Evolutionary conservation across 169 alveolate species (phyloP).

Genomic region (Cryptosporidium ryanae): DNA sequence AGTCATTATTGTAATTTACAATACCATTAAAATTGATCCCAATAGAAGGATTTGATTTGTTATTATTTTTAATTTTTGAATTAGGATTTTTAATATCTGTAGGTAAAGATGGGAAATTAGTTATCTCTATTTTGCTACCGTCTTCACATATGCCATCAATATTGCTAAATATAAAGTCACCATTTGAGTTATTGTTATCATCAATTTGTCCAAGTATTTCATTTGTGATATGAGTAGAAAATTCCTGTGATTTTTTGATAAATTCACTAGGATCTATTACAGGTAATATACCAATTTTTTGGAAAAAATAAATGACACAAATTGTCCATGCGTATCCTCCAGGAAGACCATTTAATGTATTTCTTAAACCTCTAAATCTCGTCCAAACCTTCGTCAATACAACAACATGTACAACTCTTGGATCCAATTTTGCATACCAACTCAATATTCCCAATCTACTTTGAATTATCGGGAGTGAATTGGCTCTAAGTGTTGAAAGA

Average conservation of each 20-base stretch:
- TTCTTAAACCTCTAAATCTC: slow-evolving; percentile 62
- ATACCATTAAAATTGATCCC: background rate
- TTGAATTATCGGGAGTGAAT: slow-evolving; percentile 45
- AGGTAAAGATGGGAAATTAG: background rate
- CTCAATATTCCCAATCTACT: slow-evolving; percentile 69
- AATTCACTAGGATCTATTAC: slow-evolving; percentile 67
- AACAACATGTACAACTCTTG: slow-evolving; percentile 71
- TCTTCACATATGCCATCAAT: background rate
- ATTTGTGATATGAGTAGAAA: slow-evolving; percentile 4
- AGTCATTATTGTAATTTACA: too few species aligned
- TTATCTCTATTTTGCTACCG: background rate
- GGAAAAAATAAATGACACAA: slow-evolving; percentile 68
- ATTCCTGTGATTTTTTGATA: slow-evolving; percentile 17
- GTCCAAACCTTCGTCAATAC: slow-evolving; percentile 72
- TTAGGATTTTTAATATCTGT: background rate
- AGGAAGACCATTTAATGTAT: slow-evolving; percentile 70
- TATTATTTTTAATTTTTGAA: background rate
- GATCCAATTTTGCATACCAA: slow-evolving; percentile 73
- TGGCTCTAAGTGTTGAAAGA: slow-evolving; percentile 13
- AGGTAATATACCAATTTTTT: slow-evolving; percentile 62
- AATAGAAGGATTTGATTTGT: background rate
- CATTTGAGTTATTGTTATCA: background rate
- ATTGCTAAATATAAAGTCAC: background rate
- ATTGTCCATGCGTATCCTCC: slow-evolving; percentile 75
- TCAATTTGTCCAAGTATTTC: slow-evolving; percentile 26